phyloP scores from a whole-genome alignment of 192 early-diverging fungal species.

The Coemansia sp. region DNA sequence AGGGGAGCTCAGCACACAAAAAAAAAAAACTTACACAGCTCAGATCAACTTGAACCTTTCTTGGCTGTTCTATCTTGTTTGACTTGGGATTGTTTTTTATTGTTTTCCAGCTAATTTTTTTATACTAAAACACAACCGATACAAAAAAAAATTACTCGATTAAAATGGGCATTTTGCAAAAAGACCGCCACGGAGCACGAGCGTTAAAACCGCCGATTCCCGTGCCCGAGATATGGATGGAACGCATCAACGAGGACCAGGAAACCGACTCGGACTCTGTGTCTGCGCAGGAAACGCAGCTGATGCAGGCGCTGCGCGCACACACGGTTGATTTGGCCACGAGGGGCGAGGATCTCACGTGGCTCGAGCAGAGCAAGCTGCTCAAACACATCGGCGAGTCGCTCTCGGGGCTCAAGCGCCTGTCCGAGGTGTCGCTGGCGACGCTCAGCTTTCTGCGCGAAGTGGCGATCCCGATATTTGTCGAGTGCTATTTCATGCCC shows the following conservation, averaged over 20 bases:
- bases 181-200: slow-evolving; percentile 30
- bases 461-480: slow-evolving; percentile 32
- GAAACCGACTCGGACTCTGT: not conserved
- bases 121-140: no score
- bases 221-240: slow-evolving; percentile 28
- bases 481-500: slow-evolving; percentile 45
- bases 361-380: slow-evolving; percentile 44
- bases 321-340: slow-evolving; percentile 5
- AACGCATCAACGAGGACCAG: slow-evolving; percentile 14
- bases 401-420: slow-evolving; percentile 9
- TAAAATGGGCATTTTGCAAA: slow-evolving; percentile 41
- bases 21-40: no score
- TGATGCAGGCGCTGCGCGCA: slow-evolving; percentile 12
- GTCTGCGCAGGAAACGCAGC: slow-evolving; percentile 2
- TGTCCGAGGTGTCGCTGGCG: slow-evolving; percentile 7
- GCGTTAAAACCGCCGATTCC: slow-evolving; percentile 41
- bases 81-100: no score
- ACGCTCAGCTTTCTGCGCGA: slow-evolving; percentile 33
- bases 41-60: no score
- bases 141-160: no score
- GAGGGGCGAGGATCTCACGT: slow-evolving; percentile 8
- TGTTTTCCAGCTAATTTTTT: no score
- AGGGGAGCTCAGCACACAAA: no score
- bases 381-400: slow-evolving; percentile 18
- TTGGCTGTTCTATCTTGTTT: no score